Conservation (phyloP, 1,284 basidiomycete genomes). For the Ceratorhiza oryzae-sativae region DNA sequence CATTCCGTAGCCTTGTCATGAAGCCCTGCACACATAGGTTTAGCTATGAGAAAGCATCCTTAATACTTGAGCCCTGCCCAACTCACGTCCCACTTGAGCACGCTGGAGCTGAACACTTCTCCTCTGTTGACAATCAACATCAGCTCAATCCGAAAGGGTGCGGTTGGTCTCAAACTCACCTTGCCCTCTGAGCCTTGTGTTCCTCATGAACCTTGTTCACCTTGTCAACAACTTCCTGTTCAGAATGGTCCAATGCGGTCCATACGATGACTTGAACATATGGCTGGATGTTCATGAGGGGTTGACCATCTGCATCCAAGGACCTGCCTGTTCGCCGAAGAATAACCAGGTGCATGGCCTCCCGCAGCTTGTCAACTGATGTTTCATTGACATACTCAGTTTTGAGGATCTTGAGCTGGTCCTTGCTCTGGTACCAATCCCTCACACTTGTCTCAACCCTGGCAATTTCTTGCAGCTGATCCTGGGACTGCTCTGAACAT, state of each 20-base stretch:
- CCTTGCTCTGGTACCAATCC: constrained; percentile 3
- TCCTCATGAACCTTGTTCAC: background rate
- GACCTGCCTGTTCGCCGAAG: constrained; percentile 12
- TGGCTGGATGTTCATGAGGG: background rate
- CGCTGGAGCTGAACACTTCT: background rate
- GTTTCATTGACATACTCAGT: background rate
- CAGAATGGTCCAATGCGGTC: background rate
- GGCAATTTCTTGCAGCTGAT: background rate
- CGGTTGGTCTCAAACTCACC: background rate
- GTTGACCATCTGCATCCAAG: background rate
- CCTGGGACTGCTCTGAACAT: background rate
- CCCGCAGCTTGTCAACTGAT: background rate
- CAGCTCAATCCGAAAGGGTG: background rate
- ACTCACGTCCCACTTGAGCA: constrained; percentile 10
- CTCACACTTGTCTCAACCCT: background rate
- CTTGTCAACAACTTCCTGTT: background rate
- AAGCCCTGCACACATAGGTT: background rate
- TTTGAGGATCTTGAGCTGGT: constrained; percentile 5
- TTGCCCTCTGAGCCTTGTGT: background rate
- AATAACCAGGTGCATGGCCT: background rate
- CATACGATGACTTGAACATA: background rate
- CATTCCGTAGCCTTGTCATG: background rate
- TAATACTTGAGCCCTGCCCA: background rate
- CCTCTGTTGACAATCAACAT: background rate
- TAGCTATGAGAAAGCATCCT: background rate